Conservation (phyloP, 78 protist genomes). For the Cyanophora paradoxa region DNA sequence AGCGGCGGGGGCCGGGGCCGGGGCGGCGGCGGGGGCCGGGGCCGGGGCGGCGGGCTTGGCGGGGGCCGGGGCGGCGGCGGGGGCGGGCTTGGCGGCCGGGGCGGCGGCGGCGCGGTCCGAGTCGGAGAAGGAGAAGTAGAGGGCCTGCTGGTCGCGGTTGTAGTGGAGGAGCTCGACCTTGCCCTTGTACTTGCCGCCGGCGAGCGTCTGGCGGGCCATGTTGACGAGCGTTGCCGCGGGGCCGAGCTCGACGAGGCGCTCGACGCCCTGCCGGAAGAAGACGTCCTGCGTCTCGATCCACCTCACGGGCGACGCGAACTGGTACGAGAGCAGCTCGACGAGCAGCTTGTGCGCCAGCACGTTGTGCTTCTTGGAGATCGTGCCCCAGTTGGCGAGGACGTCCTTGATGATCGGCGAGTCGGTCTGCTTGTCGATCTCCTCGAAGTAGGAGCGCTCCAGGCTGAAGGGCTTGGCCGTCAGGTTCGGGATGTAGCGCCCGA, state of each 20-base stretch:
- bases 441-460: constrained; percentile 2
- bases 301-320: constrained; percentile 71
- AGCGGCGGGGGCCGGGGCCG: constrained; percentile 9
- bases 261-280: not conserved
- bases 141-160: constrained; percentile 3
- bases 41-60: constrained; percentile 1
- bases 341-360: constrained; percentile 30
- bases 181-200: not conserved
- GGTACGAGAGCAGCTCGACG: constrained; percentile 60
- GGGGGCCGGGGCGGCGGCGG: constrained; percentile 3
- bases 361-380: not conserved
- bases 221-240: constrained; percentile 39
- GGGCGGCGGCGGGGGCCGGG: constrained; percentile 7
- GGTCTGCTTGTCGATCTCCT: not conserved
- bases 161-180: constrained; percentile 23
- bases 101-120: not conserved
- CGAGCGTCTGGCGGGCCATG: constrained; percentile 34
- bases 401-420: not conserved
- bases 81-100: not conserved
- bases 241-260: constrained; percentile 62
- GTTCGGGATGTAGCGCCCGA: constrained; percentile 53
- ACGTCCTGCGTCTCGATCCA: constrained; percentile 67
- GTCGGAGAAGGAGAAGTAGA: constrained; percentile 7
- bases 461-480: constrained; percentile 24
- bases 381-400: constrained; percentile 7